These are phyloP conservation scores for Cerioporus squamosus DNA, from an alignment of 1,284 basidiomycete genomes.

Conservation along the genomic window DNA sequence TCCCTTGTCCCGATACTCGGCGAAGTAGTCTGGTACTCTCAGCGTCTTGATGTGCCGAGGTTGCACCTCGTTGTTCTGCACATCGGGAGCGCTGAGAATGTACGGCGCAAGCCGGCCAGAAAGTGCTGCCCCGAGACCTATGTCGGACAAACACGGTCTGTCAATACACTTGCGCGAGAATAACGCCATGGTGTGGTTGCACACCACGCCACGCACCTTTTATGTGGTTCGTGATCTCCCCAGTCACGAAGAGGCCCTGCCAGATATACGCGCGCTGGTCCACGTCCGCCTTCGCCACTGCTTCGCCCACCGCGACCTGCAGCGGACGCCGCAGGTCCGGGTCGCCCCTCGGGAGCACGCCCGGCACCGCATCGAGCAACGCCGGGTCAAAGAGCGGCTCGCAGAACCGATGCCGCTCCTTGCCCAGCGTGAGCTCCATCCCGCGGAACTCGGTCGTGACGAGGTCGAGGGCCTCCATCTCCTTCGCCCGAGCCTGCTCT, in stretches of 20 bases:
- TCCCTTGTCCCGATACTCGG: slow-evolving; percentile 86
- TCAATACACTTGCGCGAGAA: background rate
- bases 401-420: slow-evolving; percentile 88
- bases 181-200: background rate
- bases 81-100: slow-evolving; percentile 67
- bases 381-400: slow-evolving; percentile 87
- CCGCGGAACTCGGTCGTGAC: slow-evolving; percentile 75
- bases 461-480: slow-evolving; percentile 83
- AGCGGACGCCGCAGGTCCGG: slow-evolving; percentile 46
- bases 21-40: slow-evolving; percentile 90
- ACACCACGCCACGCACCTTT: slow-evolving; percentile 63
- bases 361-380: slow-evolving; percentile 46
- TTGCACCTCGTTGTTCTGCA: slow-evolving; percentile 73
- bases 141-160: background rate
- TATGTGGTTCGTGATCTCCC: slow-evolving; percentile 76
- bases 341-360: slow-evolving; percentile 20
- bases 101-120: slow-evolving; percentile 77
- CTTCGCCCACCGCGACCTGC: slow-evolving; percentile 67
- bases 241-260: slow-evolving; percentile 85
- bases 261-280: slow-evolving; percentile 76
- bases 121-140: slow-evolving; percentile 73
- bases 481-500: slow-evolving; percentile 77
- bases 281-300: slow-evolving; percentile 61
- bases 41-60: slow-evolving; percentile 69
- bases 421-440: slow-evolving; percentile 78